Evolutionary conservation across 2,329 filamentous ascomycete species (phyloP).

Genomic region (Trichoderma oligosporum): DNA sequence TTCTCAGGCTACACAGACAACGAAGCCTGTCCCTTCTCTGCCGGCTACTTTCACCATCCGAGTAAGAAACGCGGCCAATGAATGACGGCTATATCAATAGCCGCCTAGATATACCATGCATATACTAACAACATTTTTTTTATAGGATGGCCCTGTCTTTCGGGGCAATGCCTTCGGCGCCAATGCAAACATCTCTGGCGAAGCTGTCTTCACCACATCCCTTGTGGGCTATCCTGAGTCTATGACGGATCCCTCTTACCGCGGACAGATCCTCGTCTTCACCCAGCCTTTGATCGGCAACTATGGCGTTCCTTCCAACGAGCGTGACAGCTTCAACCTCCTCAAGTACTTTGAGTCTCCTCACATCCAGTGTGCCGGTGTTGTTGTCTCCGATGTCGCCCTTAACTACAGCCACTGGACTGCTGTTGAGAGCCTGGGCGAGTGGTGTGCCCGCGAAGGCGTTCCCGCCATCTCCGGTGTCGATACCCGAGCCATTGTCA

Average conservation of each 20-base stretch:
- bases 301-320: conserved; percentile 88
- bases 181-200: conserved; percentile 92
- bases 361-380: conserved; percentile 91
- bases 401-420: conserved; percentile 98
- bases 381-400: conserved; percentile 93
- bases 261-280: conserved; percentile 95
- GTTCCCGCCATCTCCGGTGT: conserved; percentile 95
- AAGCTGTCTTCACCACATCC: conserved; percentile 97
- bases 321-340: conserved; percentile 82
- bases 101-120: too few species aligned
- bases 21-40: conserved; percentile 54
- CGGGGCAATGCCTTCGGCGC: conserved; percentile 95
- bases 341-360: conserved; percentile 98
- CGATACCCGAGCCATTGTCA: conserved; percentile 95
- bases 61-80: conserved; percentile 55
- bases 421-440: conserved; percentile 84
- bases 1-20: conserved; percentile 53
- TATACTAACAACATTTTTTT: conserved; percentile 11
- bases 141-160: conserved; percentile 87
- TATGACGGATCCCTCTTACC: conserved; percentile 82
- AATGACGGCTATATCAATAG: too few species aligned
- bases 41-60: conserved; percentile 89
- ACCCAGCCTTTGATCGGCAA: conserved; percentile 97
- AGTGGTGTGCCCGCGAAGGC: conserved; percentile 96
- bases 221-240: conserved; percentile 97